Percentiles rank a stretch among this genome's conserved stretches.
phyloP scores from a whole-genome alignment of 768 basidiomycete species.

The Tephrocybe sp. region DNA sequence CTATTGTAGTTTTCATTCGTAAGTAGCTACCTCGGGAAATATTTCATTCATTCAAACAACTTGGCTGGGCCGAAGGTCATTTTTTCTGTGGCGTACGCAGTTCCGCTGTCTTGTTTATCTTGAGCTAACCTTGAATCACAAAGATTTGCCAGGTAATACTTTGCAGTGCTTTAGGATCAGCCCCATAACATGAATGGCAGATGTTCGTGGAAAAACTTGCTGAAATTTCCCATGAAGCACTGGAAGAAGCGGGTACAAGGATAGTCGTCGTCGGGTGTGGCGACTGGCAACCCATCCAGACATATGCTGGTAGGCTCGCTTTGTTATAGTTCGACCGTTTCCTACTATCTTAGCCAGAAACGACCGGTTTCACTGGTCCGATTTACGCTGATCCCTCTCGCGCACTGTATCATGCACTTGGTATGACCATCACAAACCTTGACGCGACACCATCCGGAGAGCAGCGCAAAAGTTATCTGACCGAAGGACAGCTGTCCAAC shows the following conservation, averaged over 20 bases:
- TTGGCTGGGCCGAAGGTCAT: constrained; percentile 38
- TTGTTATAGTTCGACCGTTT: neutral
- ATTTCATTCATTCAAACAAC: too few relatives aligned
- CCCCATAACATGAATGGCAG: constrained; percentile 21
- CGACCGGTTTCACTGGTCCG: constrained; percentile 38
- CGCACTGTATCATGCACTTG: constrained; percentile 54
- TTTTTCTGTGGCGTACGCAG: constrained; percentile 61
- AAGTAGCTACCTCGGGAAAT: too few relatives aligned
- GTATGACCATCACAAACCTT: constrained; percentile 54
- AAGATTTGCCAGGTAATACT: constrained; percentile 40
- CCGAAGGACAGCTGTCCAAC: constrained; percentile 25
- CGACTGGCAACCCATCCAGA: constrained; percentile 45
- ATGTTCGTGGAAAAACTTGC: constrained; percentile 48
- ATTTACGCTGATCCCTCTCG: constrained; percentile 70
- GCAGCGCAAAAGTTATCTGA: constrained; percentile 45
- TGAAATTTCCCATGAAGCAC: constrained; percentile 33
- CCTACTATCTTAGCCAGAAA: constrained; percentile 29
- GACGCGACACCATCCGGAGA: constrained; percentile 41
- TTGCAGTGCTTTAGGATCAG: neutral
- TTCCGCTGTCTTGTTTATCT: neutral
- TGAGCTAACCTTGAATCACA: neutral
- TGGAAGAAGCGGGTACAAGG: constrained; percentile 36
- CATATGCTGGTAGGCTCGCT: constrained; percentile 42
- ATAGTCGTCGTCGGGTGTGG: constrained; percentile 62
- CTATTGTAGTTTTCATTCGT: constrained; percentile 67